These are phyloP conservation scores for Quercus berberidifolia DNA, from an alignment of 306 rosid genomes.

Conservation along the genomic window DNA sequence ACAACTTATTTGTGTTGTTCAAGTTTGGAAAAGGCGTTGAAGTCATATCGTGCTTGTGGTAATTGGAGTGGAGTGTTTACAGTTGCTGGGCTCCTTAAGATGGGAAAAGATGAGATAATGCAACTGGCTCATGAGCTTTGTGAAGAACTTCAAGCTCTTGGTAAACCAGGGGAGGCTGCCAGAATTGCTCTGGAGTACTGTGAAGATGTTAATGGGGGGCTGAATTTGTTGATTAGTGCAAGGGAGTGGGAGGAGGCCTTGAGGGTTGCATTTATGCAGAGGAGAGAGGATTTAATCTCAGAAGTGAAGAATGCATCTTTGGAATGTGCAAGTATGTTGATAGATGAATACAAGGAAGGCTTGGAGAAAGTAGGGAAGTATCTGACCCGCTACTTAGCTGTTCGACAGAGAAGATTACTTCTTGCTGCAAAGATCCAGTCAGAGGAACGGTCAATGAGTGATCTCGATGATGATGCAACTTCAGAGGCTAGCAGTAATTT, in stretches of 20 bases:
- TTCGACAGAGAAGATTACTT: conserved; percentile 91
- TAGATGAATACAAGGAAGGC: conserved; percentile 78
- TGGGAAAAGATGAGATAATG: conserved; percentile 65
- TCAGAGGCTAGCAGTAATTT: conserved; percentile 96
- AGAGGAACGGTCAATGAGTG: conserved; percentile 63
- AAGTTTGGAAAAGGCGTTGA: conserved; percentile 78
- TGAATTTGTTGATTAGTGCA: conserved; percentile 55
- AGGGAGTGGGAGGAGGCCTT: conserved; percentile 89
- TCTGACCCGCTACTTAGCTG: conserved; percentile 90
- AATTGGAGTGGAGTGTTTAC: conserved; percentile 88
- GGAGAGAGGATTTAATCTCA: conserved; percentile 61
- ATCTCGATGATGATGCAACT: conserved; percentile 79
- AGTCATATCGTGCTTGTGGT: conserved; percentile 71
- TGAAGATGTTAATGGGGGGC: conserved; percentile 56
- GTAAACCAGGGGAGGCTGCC: conserved; percentile 94
- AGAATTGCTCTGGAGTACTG: conserved; percentile 85
- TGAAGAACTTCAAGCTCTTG: conserved; percentile 97
- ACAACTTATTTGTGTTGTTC: conserved; percentile 72
- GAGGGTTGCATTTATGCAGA: conserved; percentile 73
- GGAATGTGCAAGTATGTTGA: conserved; percentile 74
- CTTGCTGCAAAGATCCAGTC: conserved; percentile 77
- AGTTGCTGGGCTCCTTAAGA: conserved; percentile 73
- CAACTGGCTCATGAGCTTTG: conserved; percentile 78
- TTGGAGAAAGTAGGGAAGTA: conserved; percentile 94
- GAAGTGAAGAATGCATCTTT: conserved; percentile 64